phyloP scores from a whole-genome alignment of 192 early-diverging fungal genomes.

The Pilobolus umbonatus region DNA sequence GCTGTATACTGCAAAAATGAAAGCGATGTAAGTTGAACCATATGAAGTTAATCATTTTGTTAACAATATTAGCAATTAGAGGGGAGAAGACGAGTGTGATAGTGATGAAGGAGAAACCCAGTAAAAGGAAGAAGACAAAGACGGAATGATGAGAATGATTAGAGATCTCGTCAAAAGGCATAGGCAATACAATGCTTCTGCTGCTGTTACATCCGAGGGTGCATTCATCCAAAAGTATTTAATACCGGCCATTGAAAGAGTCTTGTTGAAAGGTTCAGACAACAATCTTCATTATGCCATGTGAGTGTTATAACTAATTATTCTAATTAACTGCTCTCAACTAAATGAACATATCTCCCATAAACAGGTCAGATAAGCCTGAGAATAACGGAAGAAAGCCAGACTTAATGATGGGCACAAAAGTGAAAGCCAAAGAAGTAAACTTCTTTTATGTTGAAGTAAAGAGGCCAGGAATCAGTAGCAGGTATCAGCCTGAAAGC shows the following conservation, averaged over 20 bases:
- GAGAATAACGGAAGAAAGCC: background rate
- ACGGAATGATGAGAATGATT: background rate
- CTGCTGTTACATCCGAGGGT: background rate
- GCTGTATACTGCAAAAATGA: background rate
- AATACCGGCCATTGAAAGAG: background rate
- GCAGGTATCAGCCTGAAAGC: background rate
- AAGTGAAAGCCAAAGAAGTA: background rate
- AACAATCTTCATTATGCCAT: background rate
- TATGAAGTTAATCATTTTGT: background rate
- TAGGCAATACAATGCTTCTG: background rate
- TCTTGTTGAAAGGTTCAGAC: background rate
- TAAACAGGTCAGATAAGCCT: background rate
- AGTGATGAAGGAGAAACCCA: background rate
- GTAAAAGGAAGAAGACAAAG: background rate
- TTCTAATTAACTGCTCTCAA: background rate
- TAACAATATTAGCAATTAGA: background rate
- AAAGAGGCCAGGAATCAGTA: background rate
- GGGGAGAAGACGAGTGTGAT: background rate
- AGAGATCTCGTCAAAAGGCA: background rate
- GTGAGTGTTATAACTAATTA: conserved; percentile 2
- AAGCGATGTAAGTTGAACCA: background rate
- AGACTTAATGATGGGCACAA: conserved; percentile 2
- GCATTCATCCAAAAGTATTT: background rate
- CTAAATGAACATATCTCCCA: background rate
- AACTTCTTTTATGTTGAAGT: conserved; percentile 1